Conservation (phyloP, 768 basidiomycete genomes). For the Chalciporus sphaerocephalus region DNA sequence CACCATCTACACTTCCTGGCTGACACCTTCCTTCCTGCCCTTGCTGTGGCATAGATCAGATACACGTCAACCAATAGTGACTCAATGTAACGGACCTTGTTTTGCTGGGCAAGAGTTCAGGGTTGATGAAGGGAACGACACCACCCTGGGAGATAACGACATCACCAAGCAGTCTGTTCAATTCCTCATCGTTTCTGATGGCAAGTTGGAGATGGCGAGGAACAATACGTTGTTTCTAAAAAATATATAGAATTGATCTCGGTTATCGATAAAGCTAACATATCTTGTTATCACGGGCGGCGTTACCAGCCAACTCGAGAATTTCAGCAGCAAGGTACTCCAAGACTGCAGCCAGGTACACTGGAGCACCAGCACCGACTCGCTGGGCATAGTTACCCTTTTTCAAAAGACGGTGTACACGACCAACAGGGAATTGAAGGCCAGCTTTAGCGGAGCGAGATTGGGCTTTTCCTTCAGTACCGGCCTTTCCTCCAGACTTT, state of each 20-base stretch:
- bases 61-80: background rate
- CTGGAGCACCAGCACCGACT: constrained; percentile 89
- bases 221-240: constrained; percentile 86
- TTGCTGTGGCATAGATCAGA: constrained; percentile 23
- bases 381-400: constrained; percentile 85
- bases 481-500: constrained; percentile 50
- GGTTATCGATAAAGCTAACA: background rate
- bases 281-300: constrained; percentile 43
- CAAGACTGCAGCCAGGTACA: constrained; percentile 87
- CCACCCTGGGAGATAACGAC: constrained; percentile 92
- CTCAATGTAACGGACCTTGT: constrained; percentile 19
- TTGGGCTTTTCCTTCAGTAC: constrained; percentile 50
- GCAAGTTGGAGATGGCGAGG: constrained; percentile 91
- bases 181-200: constrained; percentile 85
- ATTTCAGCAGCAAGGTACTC: constrained; percentile 93
- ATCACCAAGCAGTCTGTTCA: constrained; percentile 77
- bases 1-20: constrained; percentile 29
- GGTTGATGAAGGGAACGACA: constrained; percentile 67
- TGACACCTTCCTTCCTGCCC: constrained; percentile 32
- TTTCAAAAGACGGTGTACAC: constrained; percentile 86
- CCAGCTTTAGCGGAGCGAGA: constrained; percentile 73
- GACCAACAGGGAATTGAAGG: constrained; percentile 86
- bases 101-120: constrained; percentile 35
- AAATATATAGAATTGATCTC: background rate
- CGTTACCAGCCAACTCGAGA: constrained; percentile 87